Evolutionary conservation across 1,284 basidiomycete species (phyloP).

Genomic region (Sanguinoderma infundibulare): DNA sequence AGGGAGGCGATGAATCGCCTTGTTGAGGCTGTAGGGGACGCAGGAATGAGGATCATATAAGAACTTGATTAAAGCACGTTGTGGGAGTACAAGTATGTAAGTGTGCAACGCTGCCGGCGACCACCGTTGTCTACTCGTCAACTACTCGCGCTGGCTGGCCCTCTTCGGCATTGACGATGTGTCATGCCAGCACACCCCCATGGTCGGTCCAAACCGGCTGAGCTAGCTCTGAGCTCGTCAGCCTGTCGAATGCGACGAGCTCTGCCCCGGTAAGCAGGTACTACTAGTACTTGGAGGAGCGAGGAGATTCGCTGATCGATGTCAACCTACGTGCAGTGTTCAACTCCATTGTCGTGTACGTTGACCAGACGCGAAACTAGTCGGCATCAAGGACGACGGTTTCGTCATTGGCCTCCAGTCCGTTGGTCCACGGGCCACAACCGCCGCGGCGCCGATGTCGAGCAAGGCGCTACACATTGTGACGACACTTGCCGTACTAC

Average conservation of each 20-base stretch:
- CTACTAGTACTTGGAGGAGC: slow-evolving; percentile 53
- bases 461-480: slow-evolving; percentile 55
- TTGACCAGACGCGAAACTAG: too few relatives aligned
- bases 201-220: slow-evolving; percentile 51
- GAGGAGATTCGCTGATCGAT: slow-evolving; percentile 51
- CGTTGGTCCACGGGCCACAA: slow-evolving; percentile 67
- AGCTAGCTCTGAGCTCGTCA: slow-evolving; percentile 48
- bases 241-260: slow-evolving; percentile 59
- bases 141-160: too few relatives aligned
- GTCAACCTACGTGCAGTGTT: slow-evolving; percentile 44
- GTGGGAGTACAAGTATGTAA: too few relatives aligned
- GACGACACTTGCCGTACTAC: slow-evolving; percentile 43
- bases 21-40: too few relatives aligned
- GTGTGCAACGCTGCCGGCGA: too few relatives aligned
- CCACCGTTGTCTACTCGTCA: too few relatives aligned
- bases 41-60: too few relatives aligned
- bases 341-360: too few relatives aligned
- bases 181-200: too few relatives aligned
- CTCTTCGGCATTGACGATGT: too few relatives aligned
- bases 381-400: slow-evolving; percentile 56
- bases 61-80: too few relatives aligned
- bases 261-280: slow-evolving; percentile 57
- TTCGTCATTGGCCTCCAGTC: slow-evolving; percentile 56
- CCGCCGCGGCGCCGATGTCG: slow-evolving; percentile 59
- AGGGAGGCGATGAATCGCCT: too few relatives aligned